Evolutionary conservation across 2,329 filamentous ascomycete species (phyloP), one percentile per base, ranked within the genome.

Genomic region (Dothiorella sarmentorum): DNA sequence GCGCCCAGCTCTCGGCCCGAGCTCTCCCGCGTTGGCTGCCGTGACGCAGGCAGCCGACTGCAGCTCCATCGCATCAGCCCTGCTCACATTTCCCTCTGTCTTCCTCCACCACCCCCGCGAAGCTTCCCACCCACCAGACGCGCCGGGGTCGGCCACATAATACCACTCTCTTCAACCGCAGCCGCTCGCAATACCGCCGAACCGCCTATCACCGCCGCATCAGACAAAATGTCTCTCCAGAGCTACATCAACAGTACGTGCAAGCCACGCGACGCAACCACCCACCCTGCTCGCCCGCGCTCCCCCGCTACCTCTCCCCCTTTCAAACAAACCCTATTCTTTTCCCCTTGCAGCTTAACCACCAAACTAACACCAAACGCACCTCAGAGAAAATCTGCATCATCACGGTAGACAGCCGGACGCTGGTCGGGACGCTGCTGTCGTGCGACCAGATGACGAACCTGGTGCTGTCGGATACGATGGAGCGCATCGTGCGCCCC

Each of bases 401-500:
- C 69, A 84, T 97, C 63, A 97, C 94, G 26, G 88, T 90, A 66
- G 94, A 97, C 75, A 94, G 93, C 53, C 87, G 93, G 67, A 96
- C 90, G 45, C 73, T 80, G 61, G 73, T 75, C 64, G 94, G 94
- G 61, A 92, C 82, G 2, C 85, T 99, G 56, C 80, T 93, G 49
- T 90, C 89, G 43, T 91, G 88, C 71, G 94, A 99, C 74, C 87
- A 96, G 75, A 85, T 88, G 68, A 97, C 94, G 65, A 99, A 99
- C 75, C 78, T 99, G 62, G 91, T 97, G 24, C 82, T 99, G 11
- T 84, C 86, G 64, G 82, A 90, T 63, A 90, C 93, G 3, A 79
- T 91, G 62, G 94, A 99, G 75, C 89, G 94, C 64, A 89, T 97
- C 62, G 96, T 99, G 67, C 88, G 90, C 63, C 87, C 89, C 1